These are phyloP conservation scores for Neohortaea acidophila DNA, from an alignment of 495 filamentous ascomycete genomes.

Conservation along the genomic window DNA sequence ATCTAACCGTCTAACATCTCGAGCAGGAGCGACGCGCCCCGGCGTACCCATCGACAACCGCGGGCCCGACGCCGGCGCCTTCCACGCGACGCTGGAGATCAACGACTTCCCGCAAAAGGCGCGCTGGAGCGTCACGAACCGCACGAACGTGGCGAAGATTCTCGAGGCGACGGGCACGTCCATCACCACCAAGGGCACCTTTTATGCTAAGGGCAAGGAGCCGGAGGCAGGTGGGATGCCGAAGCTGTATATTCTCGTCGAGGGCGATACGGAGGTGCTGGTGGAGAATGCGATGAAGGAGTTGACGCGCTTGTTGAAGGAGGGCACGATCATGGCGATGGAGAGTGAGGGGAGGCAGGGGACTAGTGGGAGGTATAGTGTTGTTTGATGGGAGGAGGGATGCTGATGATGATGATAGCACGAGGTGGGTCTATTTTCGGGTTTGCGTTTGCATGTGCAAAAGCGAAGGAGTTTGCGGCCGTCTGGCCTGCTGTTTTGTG, in stretches of 20 bases:
- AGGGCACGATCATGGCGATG: constrained; percentile 81
- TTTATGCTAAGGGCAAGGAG: constrained; percentile 68
- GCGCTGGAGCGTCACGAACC: constrained; percentile 95
- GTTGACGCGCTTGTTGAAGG: constrained; percentile 70
- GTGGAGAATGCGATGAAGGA: constrained; percentile 87
- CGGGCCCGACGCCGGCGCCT: constrained; percentile 90
- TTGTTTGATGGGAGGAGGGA: constrained; percentile 38
- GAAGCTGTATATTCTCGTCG: constrained; percentile 93
- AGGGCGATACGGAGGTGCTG: constrained; percentile 87
- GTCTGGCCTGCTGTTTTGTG: no score
- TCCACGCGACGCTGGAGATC: constrained; percentile 95
- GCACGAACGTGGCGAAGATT: constrained; percentile 97
- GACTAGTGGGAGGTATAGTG: constrained; percentile 74
- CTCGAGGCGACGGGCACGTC: constrained; percentile 87
- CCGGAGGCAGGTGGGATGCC: constrained; percentile 57
- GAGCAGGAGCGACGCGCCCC: constrained; percentile 50
- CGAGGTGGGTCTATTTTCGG: no score
- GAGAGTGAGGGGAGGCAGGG: constrained; percentile 70
- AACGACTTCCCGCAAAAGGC: constrained; percentile 99
- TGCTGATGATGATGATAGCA: no score
- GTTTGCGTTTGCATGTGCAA: no score
- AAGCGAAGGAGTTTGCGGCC: no score
- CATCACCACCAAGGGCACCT: constrained; percentile 93
- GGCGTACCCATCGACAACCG: constrained; percentile 98
- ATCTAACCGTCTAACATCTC: constrained; percentile 1